phyloP scores from a whole-genome alignment of 2,329 filamentous ascomycete genomes.

The Seiridium cupressi region DNA sequence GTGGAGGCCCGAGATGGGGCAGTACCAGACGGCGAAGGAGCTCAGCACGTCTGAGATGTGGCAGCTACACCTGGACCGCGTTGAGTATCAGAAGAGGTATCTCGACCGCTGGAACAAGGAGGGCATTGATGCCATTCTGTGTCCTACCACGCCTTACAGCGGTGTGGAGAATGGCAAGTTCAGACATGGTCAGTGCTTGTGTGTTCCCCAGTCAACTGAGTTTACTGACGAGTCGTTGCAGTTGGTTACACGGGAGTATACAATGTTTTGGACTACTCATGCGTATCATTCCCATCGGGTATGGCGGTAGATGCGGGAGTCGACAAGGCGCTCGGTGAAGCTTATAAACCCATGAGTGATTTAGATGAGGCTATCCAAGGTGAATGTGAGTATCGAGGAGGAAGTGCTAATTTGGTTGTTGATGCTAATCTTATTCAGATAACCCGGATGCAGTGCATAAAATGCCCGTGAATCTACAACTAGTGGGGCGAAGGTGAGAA shows the following conservation, averaged over 20 bases:
- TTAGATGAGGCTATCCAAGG: conserved; percentile 35
- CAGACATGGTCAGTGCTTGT: conserved; percentile 34
- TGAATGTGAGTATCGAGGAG: conserved; percentile 36
- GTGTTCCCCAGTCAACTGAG: no score
- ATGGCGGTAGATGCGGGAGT: conserved; percentile 36
- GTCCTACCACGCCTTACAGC: conserved; percentile 49
- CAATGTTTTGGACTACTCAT: conserved; percentile 48
- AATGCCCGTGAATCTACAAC: conserved; percentile 40
- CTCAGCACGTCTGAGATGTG: conserved; percentile 44
- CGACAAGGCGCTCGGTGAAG: conserved; percentile 28
- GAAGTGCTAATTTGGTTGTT: no score
- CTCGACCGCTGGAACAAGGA: conserved; percentile 43
- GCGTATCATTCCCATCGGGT: conserved; percentile 45
- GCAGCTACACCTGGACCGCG: conserved; percentile 44
- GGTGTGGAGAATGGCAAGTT: conserved; percentile 41
- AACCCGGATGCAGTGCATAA: conserved; percentile 37
- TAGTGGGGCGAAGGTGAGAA: conserved; percentile 36
- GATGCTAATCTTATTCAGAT: conserved; percentile 25
- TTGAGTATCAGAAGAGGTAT: conserved; percentile 43
- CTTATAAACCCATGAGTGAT: conserved; percentile 32
- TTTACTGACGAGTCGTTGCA: conserved; percentile 14
- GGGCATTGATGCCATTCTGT: conserved; percentile 61
- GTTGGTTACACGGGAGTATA: conserved; percentile 50
- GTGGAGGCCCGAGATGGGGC: conserved; percentile 23
- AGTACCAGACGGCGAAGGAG: conserved; percentile 29